Percentiles rank a stretch among this genome's conserved stretches.
phyloP scores from a whole-genome alignment of 169 alveolate genomes.

The Eimeria sp. region DNA sequence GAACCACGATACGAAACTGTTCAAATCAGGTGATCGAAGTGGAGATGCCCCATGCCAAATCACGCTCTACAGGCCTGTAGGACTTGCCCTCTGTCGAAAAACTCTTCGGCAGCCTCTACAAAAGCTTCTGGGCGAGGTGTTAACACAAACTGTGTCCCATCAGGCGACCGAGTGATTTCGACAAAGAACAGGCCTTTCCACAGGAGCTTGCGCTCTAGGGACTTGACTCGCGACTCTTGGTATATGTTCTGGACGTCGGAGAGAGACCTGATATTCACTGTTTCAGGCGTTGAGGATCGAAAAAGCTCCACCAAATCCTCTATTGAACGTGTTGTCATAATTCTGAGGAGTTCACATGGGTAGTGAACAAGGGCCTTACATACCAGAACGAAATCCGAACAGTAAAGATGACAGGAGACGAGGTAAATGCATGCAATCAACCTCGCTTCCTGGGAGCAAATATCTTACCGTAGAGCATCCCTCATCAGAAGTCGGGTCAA shows the following conservation, averaged over 20 bases:
- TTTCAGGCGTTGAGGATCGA: slow-evolving; percentile 59
- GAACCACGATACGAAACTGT: neutral
- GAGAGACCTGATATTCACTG: slow-evolving; percentile 47
- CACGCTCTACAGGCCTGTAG: neutral
- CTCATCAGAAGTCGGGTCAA: slow-evolving; percentile 95
- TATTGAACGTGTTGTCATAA: slow-evolving; percentile 50
- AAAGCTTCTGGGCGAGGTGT: slow-evolving; percentile 92
- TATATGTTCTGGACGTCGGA: slow-evolving; percentile 46
- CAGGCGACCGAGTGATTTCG: slow-evolving; percentile 88
- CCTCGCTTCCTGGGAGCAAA: neutral
- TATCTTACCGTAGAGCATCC: slow-evolving; percentile 85
- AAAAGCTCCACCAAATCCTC: slow-evolving; percentile 53
- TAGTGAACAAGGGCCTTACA: neutral
- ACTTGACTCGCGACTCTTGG: slow-evolving; percentile 35
- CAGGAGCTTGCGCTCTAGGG: slow-evolving; percentile 41
- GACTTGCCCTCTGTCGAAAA: slow-evolving; percentile 92
- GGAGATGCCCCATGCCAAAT: neutral
- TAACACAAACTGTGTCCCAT: slow-evolving; percentile 91
- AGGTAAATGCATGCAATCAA: neutral
- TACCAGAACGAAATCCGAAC: neutral
- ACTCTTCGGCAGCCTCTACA: slow-evolving; percentile 89
- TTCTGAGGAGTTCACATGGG: slow-evolving; percentile 44
- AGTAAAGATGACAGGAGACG: neutral
- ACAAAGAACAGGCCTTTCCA: slow-evolving; percentile 85
- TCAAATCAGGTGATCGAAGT: neutral